These are phyloP conservation scores for Coelastrella sp. DNA, from an alignment of 139 green algal species.

Conservation along the genomic window DNA sequence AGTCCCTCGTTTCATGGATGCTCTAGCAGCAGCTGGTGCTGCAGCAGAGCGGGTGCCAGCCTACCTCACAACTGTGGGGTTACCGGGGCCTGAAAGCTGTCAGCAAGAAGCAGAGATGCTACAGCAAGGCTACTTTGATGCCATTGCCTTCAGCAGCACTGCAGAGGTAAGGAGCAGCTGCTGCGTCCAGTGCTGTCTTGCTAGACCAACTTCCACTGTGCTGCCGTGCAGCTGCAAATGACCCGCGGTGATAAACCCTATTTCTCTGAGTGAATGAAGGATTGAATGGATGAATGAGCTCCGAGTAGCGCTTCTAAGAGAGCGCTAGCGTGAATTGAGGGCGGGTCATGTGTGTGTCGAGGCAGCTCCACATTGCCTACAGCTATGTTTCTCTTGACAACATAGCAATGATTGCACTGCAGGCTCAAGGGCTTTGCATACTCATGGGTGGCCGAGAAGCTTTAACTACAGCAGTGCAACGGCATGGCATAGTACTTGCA, in stretches of 20 bases:
- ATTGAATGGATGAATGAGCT: no score
- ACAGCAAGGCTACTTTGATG: constrained; percentile 63
- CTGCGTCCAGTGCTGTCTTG: no score
- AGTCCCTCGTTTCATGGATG: constrained; percentile 79
- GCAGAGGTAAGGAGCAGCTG: constrained; percentile 64
- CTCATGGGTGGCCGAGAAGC: constrained; percentile 62
- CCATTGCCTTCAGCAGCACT: constrained; percentile 75
- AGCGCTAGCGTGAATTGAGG: no score
- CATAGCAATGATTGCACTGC: background rate
- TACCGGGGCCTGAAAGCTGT: constrained; percentile 42
- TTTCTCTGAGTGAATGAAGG: no score
- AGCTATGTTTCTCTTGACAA: background rate
- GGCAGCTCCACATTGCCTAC: no score
- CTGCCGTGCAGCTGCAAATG: no score
- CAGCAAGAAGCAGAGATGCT: constrained; percentile 66
- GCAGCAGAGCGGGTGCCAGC: constrained; percentile 59
- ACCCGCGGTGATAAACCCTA: no score
- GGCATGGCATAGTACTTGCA: constrained; percentile 66
- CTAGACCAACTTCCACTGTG: no score
- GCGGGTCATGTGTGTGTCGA: no score
- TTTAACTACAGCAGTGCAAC: constrained; percentile 49
- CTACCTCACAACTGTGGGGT: constrained; percentile 72
- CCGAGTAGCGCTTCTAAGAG: no score
- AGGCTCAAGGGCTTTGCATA: constrained; percentile 75
- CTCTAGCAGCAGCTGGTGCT: constrained; percentile 66